Evolutionary conservation across 495 filamentous ascomycete species (phyloP).

Genomic region (Daldinia caldariorum): DNA sequence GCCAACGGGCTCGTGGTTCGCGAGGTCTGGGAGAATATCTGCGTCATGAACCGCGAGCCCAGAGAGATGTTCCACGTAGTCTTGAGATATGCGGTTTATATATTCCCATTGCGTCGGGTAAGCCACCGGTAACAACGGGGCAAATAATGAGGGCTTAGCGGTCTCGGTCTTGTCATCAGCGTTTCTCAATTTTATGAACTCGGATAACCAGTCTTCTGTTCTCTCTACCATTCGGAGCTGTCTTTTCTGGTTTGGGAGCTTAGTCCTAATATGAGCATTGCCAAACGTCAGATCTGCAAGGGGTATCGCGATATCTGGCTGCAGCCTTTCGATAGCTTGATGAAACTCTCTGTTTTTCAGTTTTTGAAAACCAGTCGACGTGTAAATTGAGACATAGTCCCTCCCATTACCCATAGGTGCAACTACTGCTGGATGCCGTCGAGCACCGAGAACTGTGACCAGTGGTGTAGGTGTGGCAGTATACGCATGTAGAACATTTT

Average conservation of each 20-base stretch:
- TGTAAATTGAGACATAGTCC: conserved; percentile 77
- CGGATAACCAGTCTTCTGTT: conserved; percentile 76
- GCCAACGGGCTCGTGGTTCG: conserved; percentile 58
- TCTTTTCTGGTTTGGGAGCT: conserved; percentile 70
- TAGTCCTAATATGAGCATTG: conserved; percentile 37
- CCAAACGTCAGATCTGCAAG: conserved; percentile 75
- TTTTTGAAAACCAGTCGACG: conserved; percentile 80
- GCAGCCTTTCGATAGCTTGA: conserved; percentile 66
- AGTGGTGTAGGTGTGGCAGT: conserved; percentile 63
- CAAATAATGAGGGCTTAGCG: conserved; percentile 68
- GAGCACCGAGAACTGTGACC: conserved; percentile 79
- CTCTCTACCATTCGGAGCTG: conserved; percentile 85
- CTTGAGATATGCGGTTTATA: conserved; percentile 69
- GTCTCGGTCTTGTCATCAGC: conserved; percentile 48
- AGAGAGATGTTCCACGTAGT: conserved; percentile 61
- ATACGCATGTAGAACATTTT: conserved; percentile 75
- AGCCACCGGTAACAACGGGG: conserved; percentile 81
- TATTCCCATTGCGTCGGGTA: conserved; percentile 79
- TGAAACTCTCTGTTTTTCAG: conserved; percentile 75
- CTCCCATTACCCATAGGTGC: conserved; percentile 78
- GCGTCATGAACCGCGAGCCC: conserved; percentile 87
- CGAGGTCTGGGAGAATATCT: conserved; percentile 72
- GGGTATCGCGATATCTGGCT: conserved; percentile 83
- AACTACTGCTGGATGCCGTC: conserved; percentile 77
- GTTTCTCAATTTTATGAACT: conserved; percentile 60